A percentile compares a stretch with the other conserved stretches of the same genome.
Conservation (phyloP, 345 rosid genomes). For the Kernera saxatilis region DNA sequence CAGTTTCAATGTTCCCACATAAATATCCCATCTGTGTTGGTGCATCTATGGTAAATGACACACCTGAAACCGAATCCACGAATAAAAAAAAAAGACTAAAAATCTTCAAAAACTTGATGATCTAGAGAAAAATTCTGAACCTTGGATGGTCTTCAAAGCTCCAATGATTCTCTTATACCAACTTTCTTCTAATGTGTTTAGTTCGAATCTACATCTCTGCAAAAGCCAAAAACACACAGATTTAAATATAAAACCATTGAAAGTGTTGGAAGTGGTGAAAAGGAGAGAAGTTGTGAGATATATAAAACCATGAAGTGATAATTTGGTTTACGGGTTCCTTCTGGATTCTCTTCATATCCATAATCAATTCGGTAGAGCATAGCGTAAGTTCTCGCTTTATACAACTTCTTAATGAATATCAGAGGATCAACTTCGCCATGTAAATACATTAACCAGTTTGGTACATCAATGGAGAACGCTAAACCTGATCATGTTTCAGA, state of each 20-base stretch:
- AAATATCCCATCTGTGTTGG: slow-evolving; percentile 3
- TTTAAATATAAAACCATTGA: background rate
- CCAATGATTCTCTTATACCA: slow-evolving; percentile 12
- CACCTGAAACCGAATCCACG: slow-evolving; percentile 11
- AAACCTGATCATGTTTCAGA: slow-evolving; percentile 10
- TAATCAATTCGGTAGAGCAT: slow-evolving; percentile 10
- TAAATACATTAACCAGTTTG: slow-evolving; percentile 2
- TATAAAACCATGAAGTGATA: slow-evolving; percentile 11
- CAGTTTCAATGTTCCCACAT: slow-evolving; percentile 18
- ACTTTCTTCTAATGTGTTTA: background rate
- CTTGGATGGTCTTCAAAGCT: slow-evolving; percentile 26
- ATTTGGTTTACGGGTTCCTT: slow-evolving; percentile 13
- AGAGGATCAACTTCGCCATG: slow-evolving; percentile 13
- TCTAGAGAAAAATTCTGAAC: background rate
- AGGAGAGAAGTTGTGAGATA: background rate
- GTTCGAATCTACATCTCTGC: background rate
- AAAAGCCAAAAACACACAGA: background rate
- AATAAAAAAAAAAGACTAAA: background rate
- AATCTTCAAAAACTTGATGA: background rate
- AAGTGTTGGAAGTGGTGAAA: background rate
- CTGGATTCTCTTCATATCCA: slow-evolving; percentile 27
- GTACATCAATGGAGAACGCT: background rate
- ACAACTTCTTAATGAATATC: slow-evolving; percentile 10
- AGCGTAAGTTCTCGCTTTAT: slow-evolving; percentile 4
- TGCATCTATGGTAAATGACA: slow-evolving; percentile 21